Percentiles rank a stretch among this genome's conserved stretches.
phyloP scores from a whole-genome alignment of 2,329 filamentous ascomycete genomes.

The Ascosphaera acerosa region DNA sequence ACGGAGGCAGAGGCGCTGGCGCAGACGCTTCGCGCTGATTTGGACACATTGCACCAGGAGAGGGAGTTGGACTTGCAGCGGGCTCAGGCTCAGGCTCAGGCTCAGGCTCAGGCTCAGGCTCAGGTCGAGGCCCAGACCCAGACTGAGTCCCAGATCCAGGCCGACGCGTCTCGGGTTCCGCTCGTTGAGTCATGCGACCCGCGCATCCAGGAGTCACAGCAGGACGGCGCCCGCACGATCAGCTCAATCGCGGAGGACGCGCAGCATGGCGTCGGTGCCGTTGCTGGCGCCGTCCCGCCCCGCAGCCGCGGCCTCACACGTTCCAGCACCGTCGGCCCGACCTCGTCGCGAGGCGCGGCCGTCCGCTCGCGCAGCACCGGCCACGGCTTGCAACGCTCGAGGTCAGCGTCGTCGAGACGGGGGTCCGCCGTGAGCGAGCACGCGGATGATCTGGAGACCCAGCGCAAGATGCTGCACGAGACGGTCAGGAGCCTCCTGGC shows the following conservation, averaged over 20 bases:
- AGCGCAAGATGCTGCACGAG: constrained; percentile 74
- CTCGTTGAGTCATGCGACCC: background rate
- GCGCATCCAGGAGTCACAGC: constrained; percentile 11
- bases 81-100: no score
- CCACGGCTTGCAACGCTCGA: background rate
- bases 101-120: constrained; percentile 69
- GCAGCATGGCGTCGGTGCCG: background rate
- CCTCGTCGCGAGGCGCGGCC: background rate
- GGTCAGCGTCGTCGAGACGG: background rate
- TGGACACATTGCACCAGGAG: constrained; percentile 63
- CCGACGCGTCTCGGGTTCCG: background rate
- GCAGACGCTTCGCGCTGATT: constrained; percentile 54
- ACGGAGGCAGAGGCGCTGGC: constrained; percentile 86
- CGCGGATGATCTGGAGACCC: constrained; percentile 57
- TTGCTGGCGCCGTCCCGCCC: background rate
- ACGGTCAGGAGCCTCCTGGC: constrained; percentile 67
- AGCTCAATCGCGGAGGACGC: background rate
- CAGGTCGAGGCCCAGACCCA: constrained; percentile 56
- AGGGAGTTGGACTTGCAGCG: constrained; percentile 51
- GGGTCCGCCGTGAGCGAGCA: constrained; percentile 18
- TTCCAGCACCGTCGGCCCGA: background rate
- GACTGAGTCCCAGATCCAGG: no score
- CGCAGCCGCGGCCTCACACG: background rate
- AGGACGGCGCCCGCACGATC: background rate
- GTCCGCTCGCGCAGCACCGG: background rate